A percentile compares a stretch with the other conserved stretches of the same genome.
These are phyloP conservation scores for Calocybe cyanea DNA, from an alignment of 768 basidiomycete species.

Conservation along the genomic window DNA sequence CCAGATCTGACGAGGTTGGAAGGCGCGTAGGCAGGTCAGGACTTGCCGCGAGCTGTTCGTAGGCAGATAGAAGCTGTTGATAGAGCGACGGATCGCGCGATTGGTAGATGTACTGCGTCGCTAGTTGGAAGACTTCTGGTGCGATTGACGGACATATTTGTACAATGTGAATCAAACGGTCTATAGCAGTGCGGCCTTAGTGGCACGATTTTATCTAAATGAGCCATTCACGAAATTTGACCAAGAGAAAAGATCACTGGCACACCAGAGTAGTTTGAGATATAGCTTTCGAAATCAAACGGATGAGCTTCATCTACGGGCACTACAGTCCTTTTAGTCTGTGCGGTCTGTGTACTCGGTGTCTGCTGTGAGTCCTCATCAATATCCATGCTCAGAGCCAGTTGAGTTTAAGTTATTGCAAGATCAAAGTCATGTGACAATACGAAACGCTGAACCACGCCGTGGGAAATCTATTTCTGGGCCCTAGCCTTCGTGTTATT, in stretches of 20 bases:
- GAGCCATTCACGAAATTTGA: neutral
- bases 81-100: constrained; percentile 68
- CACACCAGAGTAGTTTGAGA: constrained; percentile 75
- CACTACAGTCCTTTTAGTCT: constrained; percentile 29
- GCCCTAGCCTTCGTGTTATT: no score
- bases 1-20: constrained; percentile 44
- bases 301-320: constrained; percentile 77
- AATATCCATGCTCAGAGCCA: constrained; percentile 44
- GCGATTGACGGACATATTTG: constrained; percentile 63
- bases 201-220: neutral
- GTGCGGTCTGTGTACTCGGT: constrained; percentile 18
- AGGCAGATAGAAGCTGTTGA: constrained; percentile 46
- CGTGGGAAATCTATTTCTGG: no score
- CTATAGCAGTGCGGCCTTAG: constrained; percentile 71
- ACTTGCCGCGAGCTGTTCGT: constrained; percentile 41
- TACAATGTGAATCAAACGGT: constrained; percentile 69
- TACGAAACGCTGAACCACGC: no score
- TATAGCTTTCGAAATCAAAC: constrained; percentile 82
- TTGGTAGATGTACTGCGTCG: constrained; percentile 58
- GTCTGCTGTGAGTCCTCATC: constrained; percentile 31
- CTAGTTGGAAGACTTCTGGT: constrained; percentile 65
- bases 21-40: constrained; percentile 28
- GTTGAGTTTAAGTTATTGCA: no score
- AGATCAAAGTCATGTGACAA: no score
- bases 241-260: neutral